Base-by-base conservation (phyloP, 2,329 filamentous ascomycete genomes). In the Cladosporium oxysporum region DNA sequence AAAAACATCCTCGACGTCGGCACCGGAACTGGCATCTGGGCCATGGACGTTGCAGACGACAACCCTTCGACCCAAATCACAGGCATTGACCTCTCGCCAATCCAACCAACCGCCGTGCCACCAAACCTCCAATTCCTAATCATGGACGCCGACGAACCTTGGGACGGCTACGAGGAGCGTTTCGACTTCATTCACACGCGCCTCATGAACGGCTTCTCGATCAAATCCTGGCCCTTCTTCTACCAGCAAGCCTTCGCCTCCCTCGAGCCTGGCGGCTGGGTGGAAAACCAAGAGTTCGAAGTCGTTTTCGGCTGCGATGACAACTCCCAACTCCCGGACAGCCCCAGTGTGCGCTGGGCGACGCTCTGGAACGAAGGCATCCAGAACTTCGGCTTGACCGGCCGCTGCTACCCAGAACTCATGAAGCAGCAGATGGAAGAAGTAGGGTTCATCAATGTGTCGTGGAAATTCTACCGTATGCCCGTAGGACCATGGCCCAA, bases 251-350 rank as follows among this genome's bases (percentile, higher is more conserved):
- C 72, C 8, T 75, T 67, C 64, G 67, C 67, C 7, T 57, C 66
- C 50, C 62, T 76, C 50, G 66, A 72, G 53, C 75, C 75, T 3
- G 74, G 78, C 18, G 78, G 77, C 31, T 79, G 77, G 71, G 73
- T 80, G 8, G 79, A 81, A 69, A 72, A 77, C n/a, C 77, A 77
- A 49, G 79, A 80, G 60, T 75, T 78, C 37, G 71, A 72, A 44
- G 66, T 71, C 21, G 66, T 67, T 35, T 68, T 72, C 60, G 53
- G 41, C 37, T 71, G 73, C 11, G 69, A 73, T 35, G 76, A 78
- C 65, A 68, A 72, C 12, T 79, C 73, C n/a, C 71, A 80, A 69
- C 71, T 68, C 2, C n/a, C 64, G 7, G 70, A 73, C 47, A 69
- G 67, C 8, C 65, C 71, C 2, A 64, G 67, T 28, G 65, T 68